Evolutionary conservation across 345 rosid genomes (phyloP), one percentile per base, ranked within the genome.

Genomic region (Zanthoxylum bungeanum): DNA sequence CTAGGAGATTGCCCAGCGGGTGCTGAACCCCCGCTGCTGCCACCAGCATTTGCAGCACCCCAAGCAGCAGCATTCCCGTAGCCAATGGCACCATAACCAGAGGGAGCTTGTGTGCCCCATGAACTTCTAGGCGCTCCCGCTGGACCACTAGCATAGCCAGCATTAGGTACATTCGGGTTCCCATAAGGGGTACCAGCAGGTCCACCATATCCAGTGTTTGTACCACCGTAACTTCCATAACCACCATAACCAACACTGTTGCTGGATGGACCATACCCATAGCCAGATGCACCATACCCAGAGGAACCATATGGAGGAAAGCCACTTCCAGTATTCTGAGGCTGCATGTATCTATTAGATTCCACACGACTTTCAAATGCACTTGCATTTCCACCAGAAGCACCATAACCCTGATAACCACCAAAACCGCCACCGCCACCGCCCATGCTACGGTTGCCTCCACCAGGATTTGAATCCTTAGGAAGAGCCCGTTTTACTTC

Each of bases 401-500:
- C 76, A 73, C 94, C 89, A 83, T 86, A 95, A 1, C 79, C 85
- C 73, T 75, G 90, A 75, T 89, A 95, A 52, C 85, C 84, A 33
- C 88, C 84, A 75, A 65, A 69, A 40, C 72, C 56, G 1, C 81
- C 82, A 7, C 78, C 78, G 36, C 80, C 65, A 10, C 92, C 85
- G 47, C 93, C 88, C 84, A 85, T 84, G 57, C 79, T 78, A 37
- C 97, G 86, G 53, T 83, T 52, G 34, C 83, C 87, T 24, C 91
- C 92, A 62, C 97, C 92, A 63, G 92, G 91, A 78, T 91, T 92
- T 40, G 98, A 92, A 75, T 95, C 99, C 81, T 95, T 95, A 0
- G 99, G 99, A 77, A 91, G 93, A 68, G 99, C 99, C 36, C 90
- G 79, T 80, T 95, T 95, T 24, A 95, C 99, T 84, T 95, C 99